Conservation (phyloP, 441 rosid species). For the Populus trichocarpa region DNA sequence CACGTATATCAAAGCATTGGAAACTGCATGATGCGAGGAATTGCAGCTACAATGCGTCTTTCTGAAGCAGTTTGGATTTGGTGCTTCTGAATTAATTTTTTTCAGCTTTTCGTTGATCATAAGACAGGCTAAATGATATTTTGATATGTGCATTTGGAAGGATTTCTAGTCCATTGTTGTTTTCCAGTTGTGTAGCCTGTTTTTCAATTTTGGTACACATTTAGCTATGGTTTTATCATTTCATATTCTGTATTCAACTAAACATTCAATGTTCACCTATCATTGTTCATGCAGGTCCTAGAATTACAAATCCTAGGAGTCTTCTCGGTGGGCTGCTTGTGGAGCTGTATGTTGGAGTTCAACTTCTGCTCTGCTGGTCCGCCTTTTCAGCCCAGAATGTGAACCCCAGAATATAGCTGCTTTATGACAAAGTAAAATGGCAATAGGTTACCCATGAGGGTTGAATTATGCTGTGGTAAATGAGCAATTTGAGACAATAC, state of each 20-base stretch:
- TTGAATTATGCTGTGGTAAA: not conserved
- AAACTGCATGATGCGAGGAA: not conserved
- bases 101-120: not conserved
- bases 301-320: constrained; percentile 76
- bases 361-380: constrained; percentile 63
- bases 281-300: constrained; percentile 58
- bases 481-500: not conserved
- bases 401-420: constrained; percentile 96
- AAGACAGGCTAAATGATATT: not conserved
- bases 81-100: not conserved
- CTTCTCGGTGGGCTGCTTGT: constrained; percentile 84
- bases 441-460: not conserved
- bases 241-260: not conserved
- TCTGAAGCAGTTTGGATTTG: not conserved
- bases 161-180: not conserved
- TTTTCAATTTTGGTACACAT: not conserved
- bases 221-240: not conserved
- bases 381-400: constrained; percentile 85
- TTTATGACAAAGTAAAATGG: constrained; percentile 43
- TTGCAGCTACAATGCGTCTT: not conserved
- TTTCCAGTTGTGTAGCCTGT: not conserved
- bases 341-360: constrained; percentile 75
- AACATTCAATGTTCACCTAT: not conserved
- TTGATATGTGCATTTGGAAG: not conserved
- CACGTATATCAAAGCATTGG: not conserved